phyloP scores from a whole-genome alignment of 495 filamentous ascomycete genomes.

The Staphylotrichum tortipilum region DNA sequence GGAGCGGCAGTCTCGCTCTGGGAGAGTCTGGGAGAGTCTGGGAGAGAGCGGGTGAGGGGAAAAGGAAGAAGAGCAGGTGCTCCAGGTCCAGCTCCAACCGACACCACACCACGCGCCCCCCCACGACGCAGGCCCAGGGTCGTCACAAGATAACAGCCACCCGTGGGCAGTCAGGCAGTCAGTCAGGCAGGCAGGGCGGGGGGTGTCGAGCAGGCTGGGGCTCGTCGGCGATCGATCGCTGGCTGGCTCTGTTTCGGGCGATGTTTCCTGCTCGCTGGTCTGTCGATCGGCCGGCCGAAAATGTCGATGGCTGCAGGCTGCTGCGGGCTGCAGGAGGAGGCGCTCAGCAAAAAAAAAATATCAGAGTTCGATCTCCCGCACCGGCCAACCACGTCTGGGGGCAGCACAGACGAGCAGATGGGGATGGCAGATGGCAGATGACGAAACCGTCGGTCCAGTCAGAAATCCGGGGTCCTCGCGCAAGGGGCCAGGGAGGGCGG shows the following conservation, averaged over 20 bases:
- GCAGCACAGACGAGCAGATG: no score
- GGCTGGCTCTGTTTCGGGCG: neutral
- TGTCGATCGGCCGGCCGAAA: slow-evolving; percentile 2
- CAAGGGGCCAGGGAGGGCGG: neutral
- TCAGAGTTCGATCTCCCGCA: neutral
- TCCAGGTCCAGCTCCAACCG: neutral
- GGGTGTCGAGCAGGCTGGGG: neutral
- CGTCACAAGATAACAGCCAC: neutral
- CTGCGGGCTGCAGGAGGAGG: neutral
- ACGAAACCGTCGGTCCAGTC: slow-evolving; percentile 6
- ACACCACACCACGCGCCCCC: slow-evolving; percentile 1
- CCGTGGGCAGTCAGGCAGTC: no score
- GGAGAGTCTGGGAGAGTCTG: neutral
- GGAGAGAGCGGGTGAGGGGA: slow-evolving; percentile 1
- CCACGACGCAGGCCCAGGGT: no score
- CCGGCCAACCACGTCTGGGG: slow-evolving; percentile 8
- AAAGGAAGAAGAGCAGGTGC: no score
- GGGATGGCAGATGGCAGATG: no score
- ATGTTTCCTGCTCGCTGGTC: neutral
- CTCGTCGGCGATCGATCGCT: neutral
- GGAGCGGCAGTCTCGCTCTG: slow-evolving; percentile 1
- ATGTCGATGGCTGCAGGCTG: no score
- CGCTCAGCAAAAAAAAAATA: neutral
- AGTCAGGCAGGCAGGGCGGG: no score
- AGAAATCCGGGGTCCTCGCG: neutral